Evolutionary conservation across 2,329 filamentous ascomycete genomes (phyloP).

Genomic region (Epichloe aotearoae): DNA sequence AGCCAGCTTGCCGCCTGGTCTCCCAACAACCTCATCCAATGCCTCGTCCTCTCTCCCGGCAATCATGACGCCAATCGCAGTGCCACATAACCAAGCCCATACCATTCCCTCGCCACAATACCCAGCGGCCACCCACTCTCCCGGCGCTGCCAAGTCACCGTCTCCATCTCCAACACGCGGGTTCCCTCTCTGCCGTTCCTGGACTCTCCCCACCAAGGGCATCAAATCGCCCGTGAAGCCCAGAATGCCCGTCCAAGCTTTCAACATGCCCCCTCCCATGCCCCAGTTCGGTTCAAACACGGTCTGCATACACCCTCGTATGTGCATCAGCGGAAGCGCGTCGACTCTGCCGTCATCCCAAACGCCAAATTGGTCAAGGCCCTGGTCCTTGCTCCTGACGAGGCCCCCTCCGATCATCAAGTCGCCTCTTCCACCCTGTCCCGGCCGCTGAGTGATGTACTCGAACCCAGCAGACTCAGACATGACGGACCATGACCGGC

Average conservation of each 20-base stretch:
- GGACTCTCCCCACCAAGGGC: constrained; percentile 36
- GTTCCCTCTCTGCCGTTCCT: constrained; percentile 12
- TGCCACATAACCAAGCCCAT: constrained; percentile 38
- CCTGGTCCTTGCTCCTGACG: constrained; percentile 26
- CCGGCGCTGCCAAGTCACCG: constrained; percentile 8
- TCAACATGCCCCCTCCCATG: constrained; percentile 18
- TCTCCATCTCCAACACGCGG: neutral
- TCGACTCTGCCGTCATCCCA: constrained; percentile 32
- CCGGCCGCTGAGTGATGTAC: constrained; percentile 36
- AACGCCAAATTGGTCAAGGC: constrained; percentile 32
- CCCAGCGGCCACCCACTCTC: constrained; percentile 39
- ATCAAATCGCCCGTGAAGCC: constrained; percentile 33
- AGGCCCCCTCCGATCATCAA: constrained; percentile 46
- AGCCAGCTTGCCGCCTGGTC: constrained; percentile 21
- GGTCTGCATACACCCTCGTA: constrained; percentile 28
- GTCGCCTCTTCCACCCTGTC: constrained; percentile 22
- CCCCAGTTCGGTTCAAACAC: constrained; percentile 28
- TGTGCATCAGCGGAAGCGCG: constrained; percentile 23
- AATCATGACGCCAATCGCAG: constrained; percentile 33
- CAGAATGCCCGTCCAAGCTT: constrained; percentile 37
- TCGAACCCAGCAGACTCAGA: constrained; percentile 32
- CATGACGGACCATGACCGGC: constrained; percentile 37
- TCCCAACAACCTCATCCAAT: constrained; percentile 17
- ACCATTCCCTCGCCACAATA: constrained; percentile 41
- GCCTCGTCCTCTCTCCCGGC: constrained; percentile 22